These are phyloP conservation scores for Globisporangium abappressorium DNA, from an alignment of 352 stramenopile genomes.

Conservation along the genomic window DNA sequence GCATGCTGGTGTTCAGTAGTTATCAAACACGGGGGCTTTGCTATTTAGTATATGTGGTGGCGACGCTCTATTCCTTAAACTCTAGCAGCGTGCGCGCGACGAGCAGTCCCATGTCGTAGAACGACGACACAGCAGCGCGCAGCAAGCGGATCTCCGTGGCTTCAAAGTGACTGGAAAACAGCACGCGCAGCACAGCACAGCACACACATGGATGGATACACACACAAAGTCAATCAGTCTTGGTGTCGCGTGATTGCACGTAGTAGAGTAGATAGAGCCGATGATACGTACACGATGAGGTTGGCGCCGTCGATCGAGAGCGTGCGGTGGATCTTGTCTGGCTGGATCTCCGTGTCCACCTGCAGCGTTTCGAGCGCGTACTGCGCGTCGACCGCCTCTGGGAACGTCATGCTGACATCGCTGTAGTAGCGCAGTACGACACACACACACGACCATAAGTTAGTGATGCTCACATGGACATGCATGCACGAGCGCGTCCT, in stretches of 20 bases:
- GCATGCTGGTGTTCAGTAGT: not conserved
- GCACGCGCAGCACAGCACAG: not conserved
- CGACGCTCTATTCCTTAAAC: constrained; percentile 71
- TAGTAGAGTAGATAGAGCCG: not conserved
- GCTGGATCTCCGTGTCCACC: constrained; percentile 86
- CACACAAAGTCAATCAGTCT: not conserved
- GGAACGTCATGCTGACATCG: constrained; percentile 64
- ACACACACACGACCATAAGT: not conserved
- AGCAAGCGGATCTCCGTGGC: constrained; percentile 82
- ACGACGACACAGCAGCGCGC: constrained; percentile 80
- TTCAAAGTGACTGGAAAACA: constrained; percentile 64
- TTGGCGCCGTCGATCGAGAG: constrained; percentile 57
- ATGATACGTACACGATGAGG: constrained; percentile 63
- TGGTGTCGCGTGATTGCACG: constrained; percentile 1
- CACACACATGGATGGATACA: not conserved
- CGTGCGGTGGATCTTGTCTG: constrained; percentile 79
- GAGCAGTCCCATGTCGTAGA: constrained; percentile 85
- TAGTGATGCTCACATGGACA: not conserved
- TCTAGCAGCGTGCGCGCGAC: constrained; percentile 74
- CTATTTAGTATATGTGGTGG: not conserved
- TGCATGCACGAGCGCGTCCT: not conserved
- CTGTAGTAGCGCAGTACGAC: constrained; percentile 18
- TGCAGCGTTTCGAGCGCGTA: constrained; percentile 78
- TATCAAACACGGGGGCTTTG: not conserved
- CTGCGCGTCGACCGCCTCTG: constrained; percentile 56